phyloP scores from a whole-genome alignment of 257 asterid species.

The Nicotiana paniculata region DNA sequence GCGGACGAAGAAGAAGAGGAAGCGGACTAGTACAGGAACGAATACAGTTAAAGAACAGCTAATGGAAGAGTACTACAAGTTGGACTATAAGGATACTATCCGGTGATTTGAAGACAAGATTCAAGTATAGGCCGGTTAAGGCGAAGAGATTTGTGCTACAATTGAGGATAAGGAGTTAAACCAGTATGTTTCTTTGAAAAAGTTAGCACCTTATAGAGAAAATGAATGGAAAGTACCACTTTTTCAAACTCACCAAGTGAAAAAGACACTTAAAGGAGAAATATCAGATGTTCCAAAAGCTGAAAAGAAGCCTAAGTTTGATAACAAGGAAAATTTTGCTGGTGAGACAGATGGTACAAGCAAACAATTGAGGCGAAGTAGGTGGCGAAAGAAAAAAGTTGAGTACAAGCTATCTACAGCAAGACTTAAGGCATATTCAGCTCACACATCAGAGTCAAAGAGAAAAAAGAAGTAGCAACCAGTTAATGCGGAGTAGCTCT shows the following conservation, averaged over 20 bases:
- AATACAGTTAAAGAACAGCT: slow-evolving; percentile 40
- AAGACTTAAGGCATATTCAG: slow-evolving; percentile 59
- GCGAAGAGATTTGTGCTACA: slow-evolving; percentile 48
- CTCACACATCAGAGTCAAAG: slow-evolving; percentile 40
- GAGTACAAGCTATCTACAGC: slow-evolving; percentile 37
- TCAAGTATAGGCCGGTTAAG: slow-evolving; percentile 58
- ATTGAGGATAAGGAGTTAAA: slow-evolving; percentile 70
- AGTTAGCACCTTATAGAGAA: slow-evolving; percentile 72
- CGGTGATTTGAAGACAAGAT: slow-evolving; percentile 80
- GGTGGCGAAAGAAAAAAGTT: slow-evolving; percentile 44
- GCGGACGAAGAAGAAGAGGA: slow-evolving; percentile 45
- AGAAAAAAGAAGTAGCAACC: slow-evolving; percentile 34
- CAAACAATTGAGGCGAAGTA: slow-evolving; percentile 32
- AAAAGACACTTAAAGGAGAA: slow-evolving; percentile 25
- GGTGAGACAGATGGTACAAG: slow-evolving; percentile 10
- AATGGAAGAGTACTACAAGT: slow-evolving; percentile 78
- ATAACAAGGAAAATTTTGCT: slow-evolving; percentile 18
- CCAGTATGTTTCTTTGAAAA: slow-evolving; percentile 67
- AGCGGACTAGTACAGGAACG: slow-evolving; percentile 36
- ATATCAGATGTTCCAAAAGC: slow-evolving; percentile 1
- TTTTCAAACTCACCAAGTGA: slow-evolving; percentile 32
- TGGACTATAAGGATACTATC: slow-evolving; percentile 75
- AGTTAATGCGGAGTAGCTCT: background rate
- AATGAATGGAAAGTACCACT: slow-evolving; percentile 75
- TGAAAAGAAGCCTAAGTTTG: slow-evolving; percentile 17